Evolutionary conservation across 1,284 basidiomycete genomes (phyloP).

Genomic region (Wallemia mellicola): DNA sequence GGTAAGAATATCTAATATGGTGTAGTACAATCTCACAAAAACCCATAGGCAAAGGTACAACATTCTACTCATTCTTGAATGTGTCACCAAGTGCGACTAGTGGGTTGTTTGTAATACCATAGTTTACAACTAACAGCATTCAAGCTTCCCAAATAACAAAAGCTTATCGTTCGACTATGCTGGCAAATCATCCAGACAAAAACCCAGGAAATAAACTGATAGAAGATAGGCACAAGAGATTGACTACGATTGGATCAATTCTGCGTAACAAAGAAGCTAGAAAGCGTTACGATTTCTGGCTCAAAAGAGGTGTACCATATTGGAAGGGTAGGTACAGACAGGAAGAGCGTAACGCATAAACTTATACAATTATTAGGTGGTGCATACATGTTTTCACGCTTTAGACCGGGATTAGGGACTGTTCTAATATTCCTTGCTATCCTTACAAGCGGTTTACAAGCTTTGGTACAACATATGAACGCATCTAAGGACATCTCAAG

Average conservation of each 20-base stretch:
- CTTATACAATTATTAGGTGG: too few relatives aligned
- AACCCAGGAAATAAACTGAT: slow-evolving; percentile 49
- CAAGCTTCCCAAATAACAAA: slow-evolving; percentile 38
- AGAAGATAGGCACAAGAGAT: slow-evolving; percentile 56
- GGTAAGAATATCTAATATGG: slow-evolving; percentile 19
- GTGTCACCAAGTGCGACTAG: slow-evolving; percentile 32
- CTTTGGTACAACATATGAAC: slow-evolving; percentile 42
- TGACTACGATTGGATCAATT: slow-evolving; percentile 59
- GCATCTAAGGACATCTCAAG: slow-evolving; percentile 37
- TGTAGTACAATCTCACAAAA: slow-evolving; percentile 1
- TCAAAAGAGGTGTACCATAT: slow-evolving; percentile 62
- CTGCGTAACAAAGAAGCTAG: slow-evolving; percentile 42
- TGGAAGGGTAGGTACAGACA: slow-evolving; percentile 35
- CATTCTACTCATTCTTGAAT: slow-evolving; percentile 63
- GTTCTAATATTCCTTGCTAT: slow-evolving; percentile 43
- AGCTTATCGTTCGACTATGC: slow-evolving; percentile 65
- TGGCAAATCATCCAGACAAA: slow-evolving; percentile 71
- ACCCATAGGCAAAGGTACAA: slow-evolving; percentile 38
- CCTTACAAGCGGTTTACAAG: slow-evolving; percentile 45
- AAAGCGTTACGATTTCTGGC: slow-evolving; percentile 67
- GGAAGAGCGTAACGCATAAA: too few relatives aligned
- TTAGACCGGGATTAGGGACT: slow-evolving; percentile 53
- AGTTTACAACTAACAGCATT: slow-evolving; percentile 9
- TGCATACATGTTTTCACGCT: slow-evolving; percentile 71
- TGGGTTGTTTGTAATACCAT: not conserved